A percentile compares a stretch with the other conserved stretches of the same genome.
Conservation (phyloP, 768 basidiomycete genomes). For the Hebeloma cylindrosporum region DNA sequence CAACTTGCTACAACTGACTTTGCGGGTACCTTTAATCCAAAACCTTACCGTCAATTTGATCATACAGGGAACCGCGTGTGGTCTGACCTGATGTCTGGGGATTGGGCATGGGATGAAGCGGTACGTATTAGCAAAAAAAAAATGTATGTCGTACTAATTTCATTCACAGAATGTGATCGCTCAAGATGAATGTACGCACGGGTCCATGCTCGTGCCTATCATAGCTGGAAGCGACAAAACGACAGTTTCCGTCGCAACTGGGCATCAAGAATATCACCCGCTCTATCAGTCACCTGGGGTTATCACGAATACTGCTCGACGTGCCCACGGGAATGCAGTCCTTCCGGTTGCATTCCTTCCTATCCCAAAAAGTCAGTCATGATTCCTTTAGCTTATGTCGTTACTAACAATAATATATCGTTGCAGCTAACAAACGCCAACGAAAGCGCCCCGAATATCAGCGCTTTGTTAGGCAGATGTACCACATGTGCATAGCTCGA, state of each 20-base stretch:
- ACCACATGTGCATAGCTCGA: constrained; percentile 22
- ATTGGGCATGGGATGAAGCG: constrained; percentile 27
- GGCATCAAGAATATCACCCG: too few species aligned
- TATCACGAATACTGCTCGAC: too few species aligned
- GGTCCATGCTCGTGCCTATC: too few species aligned
- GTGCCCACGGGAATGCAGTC: too few species aligned
- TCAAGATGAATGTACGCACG: constrained; percentile 12
- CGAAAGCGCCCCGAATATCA: constrained; percentile 16
- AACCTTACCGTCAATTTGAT: constrained; percentile 27
- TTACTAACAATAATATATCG: too few species aligned
- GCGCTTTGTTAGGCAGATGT: constrained; percentile 23
- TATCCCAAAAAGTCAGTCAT: constrained; percentile 29
- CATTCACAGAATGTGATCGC: constrained; percentile 10
- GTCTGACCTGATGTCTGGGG: constrained; percentile 23
- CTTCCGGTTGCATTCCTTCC: too few species aligned
- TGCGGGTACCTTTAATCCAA: constrained; percentile 14
- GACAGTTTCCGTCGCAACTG: too few species aligned
- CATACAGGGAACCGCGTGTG: constrained; percentile 20
- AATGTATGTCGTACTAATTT: neutral
- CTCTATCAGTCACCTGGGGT: too few species aligned
- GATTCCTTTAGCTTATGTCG: constrained; percentile 16
- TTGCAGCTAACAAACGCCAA: constrained; percentile 18
- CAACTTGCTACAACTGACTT: constrained; percentile 22
- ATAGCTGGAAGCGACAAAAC: too few species aligned
- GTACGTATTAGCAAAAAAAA: too few species aligned